Percentiles rank a stretch among this genome's conserved stretches.
These are phyloP conservation scores for Lachancea kluyveri DNA, from an alignment of 805 yeast genomes.

Conservation along the genomic window DNA sequence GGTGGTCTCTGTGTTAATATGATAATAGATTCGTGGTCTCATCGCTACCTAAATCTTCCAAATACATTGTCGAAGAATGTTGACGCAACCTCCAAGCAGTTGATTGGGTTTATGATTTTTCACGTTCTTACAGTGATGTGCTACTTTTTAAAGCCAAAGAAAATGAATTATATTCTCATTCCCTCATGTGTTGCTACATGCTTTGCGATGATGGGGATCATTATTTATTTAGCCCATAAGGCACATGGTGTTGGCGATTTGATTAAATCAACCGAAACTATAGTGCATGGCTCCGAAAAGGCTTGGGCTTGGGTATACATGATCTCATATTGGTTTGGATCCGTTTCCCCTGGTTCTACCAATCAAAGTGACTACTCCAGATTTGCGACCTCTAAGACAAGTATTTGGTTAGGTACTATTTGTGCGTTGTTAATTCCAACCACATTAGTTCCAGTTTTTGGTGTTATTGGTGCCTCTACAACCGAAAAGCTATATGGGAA, in stretches of 20 bases:
- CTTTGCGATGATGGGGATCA: conserved; percentile 35
- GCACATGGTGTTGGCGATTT: conserved; percentile 32
- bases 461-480: conserved; percentile 38
- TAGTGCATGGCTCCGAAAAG: conserved; percentile 29
- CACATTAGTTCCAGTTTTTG: conserved; percentile 38
- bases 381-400: conserved; percentile 31
- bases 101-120: conserved; percentile 37
- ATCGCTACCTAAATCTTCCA: conserved; percentile 30
- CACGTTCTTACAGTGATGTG: conserved; percentile 31
- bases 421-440: conserved; percentile 33
- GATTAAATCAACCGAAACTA: conserved; percentile 24
- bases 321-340: conserved; percentile 37
- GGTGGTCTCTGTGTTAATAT: conserved; percentile 38
- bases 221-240: conserved; percentile 28
- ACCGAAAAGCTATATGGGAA: conserved; percentile 31
- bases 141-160: conserved; percentile 37
- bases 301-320: conserved; percentile 39
- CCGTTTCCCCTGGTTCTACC: conserved; percentile 35
- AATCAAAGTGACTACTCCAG: conserved; percentile 38
- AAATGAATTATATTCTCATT: conserved; percentile 32
- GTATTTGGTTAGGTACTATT: conserved; percentile 30
- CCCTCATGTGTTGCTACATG: conserved; percentile 32
- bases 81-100: conserved; percentile 32
- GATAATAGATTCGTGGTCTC: conserved; percentile 37
- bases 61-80: conserved; percentile 30